Evolutionary conservation across 345 rosid genomes (phyloP), one percentile per base, ranked within the genome.

Genomic region (Syzygium oleosum): DNA sequence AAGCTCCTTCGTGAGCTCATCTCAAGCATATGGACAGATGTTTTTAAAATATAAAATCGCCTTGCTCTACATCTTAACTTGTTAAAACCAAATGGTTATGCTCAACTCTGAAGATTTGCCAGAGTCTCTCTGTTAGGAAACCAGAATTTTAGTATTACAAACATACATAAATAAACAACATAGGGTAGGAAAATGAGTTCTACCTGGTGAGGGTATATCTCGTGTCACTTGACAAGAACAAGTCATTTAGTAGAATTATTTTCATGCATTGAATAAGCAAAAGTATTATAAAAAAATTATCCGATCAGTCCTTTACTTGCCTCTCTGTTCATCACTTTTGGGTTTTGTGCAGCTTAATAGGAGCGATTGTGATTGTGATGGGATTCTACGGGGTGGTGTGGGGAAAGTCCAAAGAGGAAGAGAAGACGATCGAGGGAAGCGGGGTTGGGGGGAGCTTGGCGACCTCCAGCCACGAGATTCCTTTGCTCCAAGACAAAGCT

Each of bases 381-480:
- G 89, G 86, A 63, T 84, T 87, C 52, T 87, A 63, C 77, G 86
- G 12, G 38, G 84, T 52, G 25, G 65, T 59, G 63, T 84, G 89
- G 89, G 89, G 84, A 23, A 87, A 84, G 52, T 29, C 86, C 27
- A 52, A 61, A n/a, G 65, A 84, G 46, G 86, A 41, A 41, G 43
- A 34, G 55, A 61, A 68, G 79, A 17, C 22, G 41, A 34, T 68
- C 12, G 46, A 17, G 23, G 79, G 46, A 13, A 34, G 79, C 16
- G 46, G 46, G 79, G 46, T 34, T 34, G 79, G 46, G 2, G 79
- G 41, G 56, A 29, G 38, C 52, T 31, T 22, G 84, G 58, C 87
- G 51, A 15, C 68, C 21, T 22, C 87, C 49, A 46, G 84, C 87
- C 87, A 65, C 6, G 52, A 7, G 87, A 29, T 52, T 52, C 52